These are phyloP conservation scores for Metschnikowia noctiluminum DNA, from an alignment of 805 yeast genomes.

Conservation along the genomic window DNA sequence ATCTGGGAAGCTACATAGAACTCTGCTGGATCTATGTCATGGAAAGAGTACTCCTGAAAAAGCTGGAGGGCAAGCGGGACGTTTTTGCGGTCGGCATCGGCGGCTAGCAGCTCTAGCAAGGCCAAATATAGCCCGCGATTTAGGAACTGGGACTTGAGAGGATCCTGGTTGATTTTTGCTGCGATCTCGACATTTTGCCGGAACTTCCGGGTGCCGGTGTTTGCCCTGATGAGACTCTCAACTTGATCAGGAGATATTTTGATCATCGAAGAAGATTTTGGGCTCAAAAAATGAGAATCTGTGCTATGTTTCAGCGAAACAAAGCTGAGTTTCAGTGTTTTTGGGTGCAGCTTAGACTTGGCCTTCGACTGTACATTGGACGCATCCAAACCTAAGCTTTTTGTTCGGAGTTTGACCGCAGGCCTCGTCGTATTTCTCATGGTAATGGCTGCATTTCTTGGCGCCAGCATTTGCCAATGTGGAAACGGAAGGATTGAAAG, in stretches of 20 bases:
- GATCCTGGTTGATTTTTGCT: constrained; percentile 8
- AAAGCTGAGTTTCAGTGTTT: too few species aligned
- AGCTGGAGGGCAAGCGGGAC: constrained; percentile 10
- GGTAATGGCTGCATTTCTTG: not conserved
- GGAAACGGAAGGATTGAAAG: not conserved
- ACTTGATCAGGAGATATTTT: not conserved
- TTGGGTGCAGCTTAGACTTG: too few species aligned
- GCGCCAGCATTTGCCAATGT: constrained; percentile 1
- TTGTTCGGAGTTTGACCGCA: not conserved
- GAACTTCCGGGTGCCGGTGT: constrained; percentile 8
- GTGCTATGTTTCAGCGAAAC: too few species aligned
- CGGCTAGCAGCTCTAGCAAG: constrained; percentile 15
- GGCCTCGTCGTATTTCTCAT: not conserved
- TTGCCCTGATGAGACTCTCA: not conserved
- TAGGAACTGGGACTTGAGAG: not conserved
- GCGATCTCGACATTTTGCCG: constrained; percentile 11
- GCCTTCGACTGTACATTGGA: not conserved
- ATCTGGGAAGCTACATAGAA: constrained; percentile 3
- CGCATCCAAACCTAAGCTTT: not conserved
- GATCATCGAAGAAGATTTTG: not conserved
- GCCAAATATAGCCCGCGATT: constrained; percentile 9
- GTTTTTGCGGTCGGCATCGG: not conserved
- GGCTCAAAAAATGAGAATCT: not conserved
- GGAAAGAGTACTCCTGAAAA: constrained; percentile 6
- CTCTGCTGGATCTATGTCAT: constrained; percentile 3